Conservation (phyloP, 306 rosid species). For the Prunus dulcis region DNA sequence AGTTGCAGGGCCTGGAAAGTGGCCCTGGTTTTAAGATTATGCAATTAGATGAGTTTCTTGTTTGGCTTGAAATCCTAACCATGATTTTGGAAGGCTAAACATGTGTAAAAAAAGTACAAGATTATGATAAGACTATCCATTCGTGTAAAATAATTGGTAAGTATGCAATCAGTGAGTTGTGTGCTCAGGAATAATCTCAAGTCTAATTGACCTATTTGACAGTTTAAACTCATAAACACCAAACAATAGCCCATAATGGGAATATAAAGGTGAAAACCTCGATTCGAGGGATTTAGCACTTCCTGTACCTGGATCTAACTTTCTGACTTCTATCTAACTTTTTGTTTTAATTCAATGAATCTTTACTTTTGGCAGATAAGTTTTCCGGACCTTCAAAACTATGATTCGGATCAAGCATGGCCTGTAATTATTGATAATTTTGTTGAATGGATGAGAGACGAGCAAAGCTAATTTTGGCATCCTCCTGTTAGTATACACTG, state of each 20-base stretch:
- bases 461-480: slow-evolving; percentile 13
- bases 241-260: not conserved
- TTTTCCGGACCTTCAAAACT: slow-evolving; percentile 43
- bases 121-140: not conserved
- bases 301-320: too few species aligned
- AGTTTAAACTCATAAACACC: not conserved
- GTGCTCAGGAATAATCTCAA: not conserved
- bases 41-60: not conserved
- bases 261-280: not conserved
- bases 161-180: not conserved
- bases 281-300: too few species aligned
- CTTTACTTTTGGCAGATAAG: slow-evolving; percentile 40
- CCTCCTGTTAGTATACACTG: not conserved
- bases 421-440: slow-evolving; percentile 61
- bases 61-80: not conserved
- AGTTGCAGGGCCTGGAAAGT: not conserved
- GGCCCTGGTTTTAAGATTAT: not conserved
- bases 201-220: not conserved
- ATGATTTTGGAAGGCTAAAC: not conserved
- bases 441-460: slow-evolving; percentile 67
- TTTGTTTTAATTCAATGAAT: not conserved
- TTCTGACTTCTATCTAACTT: too few species aligned
- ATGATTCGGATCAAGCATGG: slow-evolving; percentile 66
- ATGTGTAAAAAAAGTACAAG: not conserved
- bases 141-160: not conserved